Evolutionary conservation across 805 yeast species (phyloP).

Genomic region (Diddensiella caesifluorescens): DNA sequence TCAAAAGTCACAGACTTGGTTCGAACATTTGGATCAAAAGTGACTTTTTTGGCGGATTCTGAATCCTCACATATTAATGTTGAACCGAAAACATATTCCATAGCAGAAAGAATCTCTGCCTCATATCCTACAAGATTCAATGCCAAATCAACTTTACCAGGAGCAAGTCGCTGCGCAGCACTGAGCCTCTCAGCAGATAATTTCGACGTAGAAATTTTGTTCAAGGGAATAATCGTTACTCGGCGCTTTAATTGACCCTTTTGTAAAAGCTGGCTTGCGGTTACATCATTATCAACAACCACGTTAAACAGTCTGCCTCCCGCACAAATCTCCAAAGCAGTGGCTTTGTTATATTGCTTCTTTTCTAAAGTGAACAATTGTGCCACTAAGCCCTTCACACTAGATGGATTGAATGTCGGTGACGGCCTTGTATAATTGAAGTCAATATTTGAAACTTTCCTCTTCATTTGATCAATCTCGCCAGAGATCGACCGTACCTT

Average conservation of each 20-base stretch:
- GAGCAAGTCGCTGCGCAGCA: constrained; percentile 71
- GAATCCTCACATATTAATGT: constrained; percentile 87
- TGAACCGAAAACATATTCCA: constrained; percentile 87
- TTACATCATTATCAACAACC: constrained; percentile 80
- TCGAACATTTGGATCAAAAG: constrained; percentile 76
- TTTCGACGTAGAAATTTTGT: constrained; percentile 64
- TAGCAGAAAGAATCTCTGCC: constrained; percentile 64
- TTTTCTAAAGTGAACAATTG: constrained; percentile 66
- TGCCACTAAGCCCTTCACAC: constrained; percentile 87
- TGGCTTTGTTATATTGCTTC: constrained; percentile 52
- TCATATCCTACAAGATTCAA: constrained; percentile 73
- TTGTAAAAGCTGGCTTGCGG: constrained; percentile 79
- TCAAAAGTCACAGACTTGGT: constrained; percentile 82
- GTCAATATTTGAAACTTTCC: constrained; percentile 68
- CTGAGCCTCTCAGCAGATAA: constrained; percentile 48
- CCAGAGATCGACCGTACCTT: constrained; percentile 41
- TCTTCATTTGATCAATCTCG: constrained; percentile 50
- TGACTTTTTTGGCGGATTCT: constrained; percentile 80
- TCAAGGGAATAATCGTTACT: constrained; percentile 88
- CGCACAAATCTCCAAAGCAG: constrained; percentile 89
- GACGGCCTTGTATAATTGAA: constrained; percentile 66
- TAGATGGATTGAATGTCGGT: constrained; percentile 49
- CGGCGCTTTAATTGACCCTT: constrained; percentile 72
- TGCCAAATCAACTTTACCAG: constrained; percentile 86
- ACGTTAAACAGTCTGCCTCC: constrained; percentile 88